Evolutionary conservation across 2,329 filamentous ascomycete species (phyloP), one percentile per base, ranked within the genome.

Genomic region (Raffaelea ambrosiae): DNA sequence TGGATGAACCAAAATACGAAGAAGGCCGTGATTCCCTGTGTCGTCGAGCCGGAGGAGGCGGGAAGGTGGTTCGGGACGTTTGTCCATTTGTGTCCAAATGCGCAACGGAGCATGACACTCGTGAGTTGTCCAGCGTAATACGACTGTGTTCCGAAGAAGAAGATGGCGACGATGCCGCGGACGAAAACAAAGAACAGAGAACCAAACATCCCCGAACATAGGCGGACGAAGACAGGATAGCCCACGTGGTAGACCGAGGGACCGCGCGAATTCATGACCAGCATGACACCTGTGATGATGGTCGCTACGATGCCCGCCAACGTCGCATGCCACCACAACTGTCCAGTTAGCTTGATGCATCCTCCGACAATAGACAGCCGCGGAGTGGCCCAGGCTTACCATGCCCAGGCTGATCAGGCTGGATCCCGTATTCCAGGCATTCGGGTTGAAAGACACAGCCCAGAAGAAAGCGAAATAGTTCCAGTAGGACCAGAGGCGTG

Each of bases 1-100:
- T 68, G 61, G 20, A 66, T 46, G 10, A 66, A 45, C 66, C 66
- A 68, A 29, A 62, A 60, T 43, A 68, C 54, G 51, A 69, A 67
- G 44, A 68, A 67, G 18, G 59, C 57, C 0, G 61, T 63, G 40
- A 68, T 60, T 36, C 60, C 58, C 2, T n/a, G n/a, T n/a, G n/a
- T n/a, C n/a, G n/a, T n/a, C n/a, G n/a, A n/a, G n/a, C n/a, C n/a
- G n/a, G n/a, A n/a, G n/a, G n/a, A n/a, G n/a, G n/a, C n/a, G n/a
- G 63, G 57, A 13, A 68, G 51, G 11, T 53, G 47, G 48, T 67
- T 68, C n/a, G 50, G 52, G 29, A 54, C 47, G 3, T 44, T n/a
- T 13, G 43, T 49, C 52, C 52, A 54, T n/a, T 19, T 39, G 46
- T 33, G 20, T 20, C 52, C 52, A 23, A 54, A 51, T 31, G 48